Percentiles rank a stretch among this genome's conserved stretches.
Conservation (phyloP, 2,329 filamentous ascomycete species). For the Fusarium marasasianum region DNA sequence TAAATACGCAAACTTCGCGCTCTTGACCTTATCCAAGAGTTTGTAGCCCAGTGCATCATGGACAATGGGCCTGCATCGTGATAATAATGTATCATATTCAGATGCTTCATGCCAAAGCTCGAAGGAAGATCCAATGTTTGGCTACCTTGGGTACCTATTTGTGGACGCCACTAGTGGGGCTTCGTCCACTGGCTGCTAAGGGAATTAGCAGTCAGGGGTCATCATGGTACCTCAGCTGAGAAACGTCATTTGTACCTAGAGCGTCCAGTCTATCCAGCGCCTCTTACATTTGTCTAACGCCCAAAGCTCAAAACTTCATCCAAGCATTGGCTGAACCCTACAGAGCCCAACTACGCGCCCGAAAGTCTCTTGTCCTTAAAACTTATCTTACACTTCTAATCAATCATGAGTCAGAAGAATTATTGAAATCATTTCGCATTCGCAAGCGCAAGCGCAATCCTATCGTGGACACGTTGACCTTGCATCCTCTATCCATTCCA, state of each 20-base stretch:
- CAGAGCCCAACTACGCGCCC: constrained; percentile 7
- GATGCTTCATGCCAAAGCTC: background rate
- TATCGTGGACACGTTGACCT: constrained; percentile 22
- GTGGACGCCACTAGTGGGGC: constrained; percentile 2
- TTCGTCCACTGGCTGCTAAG: background rate
- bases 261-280: constrained; percentile 20
- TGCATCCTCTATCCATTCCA: constrained; percentile 1
- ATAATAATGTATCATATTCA: background rate
- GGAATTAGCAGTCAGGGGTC: constrained; percentile 15
- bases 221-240: constrained; percentile 31
- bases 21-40: background rate
- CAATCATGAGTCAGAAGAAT: constrained; percentile 17
- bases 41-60: background rate
- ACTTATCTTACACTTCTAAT: background rate
- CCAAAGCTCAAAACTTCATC: constrained; percentile 33
- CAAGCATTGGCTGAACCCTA: constrained; percentile 16
- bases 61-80: background rate
- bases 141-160: background rate
- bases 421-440: constrained; percentile 18
- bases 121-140: background rate
- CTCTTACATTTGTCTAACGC: constrained; percentile 29
- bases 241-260: constrained; percentile 36
- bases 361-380: background rate
- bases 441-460: background rate
- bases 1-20: background rate